These are phyloP conservation scores for Puccinia horiana DNA, from an alignment of 1,284 basidiomycete genomes.

Conservation along the genomic window DNA sequence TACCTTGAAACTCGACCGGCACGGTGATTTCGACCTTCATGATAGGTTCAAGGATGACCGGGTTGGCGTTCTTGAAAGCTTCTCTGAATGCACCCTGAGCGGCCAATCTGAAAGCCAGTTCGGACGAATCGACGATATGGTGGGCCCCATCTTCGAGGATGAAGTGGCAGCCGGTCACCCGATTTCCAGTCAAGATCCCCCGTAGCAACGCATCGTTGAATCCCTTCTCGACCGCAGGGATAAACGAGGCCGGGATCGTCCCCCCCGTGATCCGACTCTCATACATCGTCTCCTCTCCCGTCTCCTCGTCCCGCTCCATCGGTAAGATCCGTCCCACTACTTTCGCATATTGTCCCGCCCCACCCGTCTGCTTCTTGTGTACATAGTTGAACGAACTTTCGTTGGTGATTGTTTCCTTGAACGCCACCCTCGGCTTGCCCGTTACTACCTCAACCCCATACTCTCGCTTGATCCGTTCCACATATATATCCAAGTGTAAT, in stretches of 20 bases:
- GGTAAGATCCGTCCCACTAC: conserved; percentile 91
- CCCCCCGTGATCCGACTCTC: conserved; percentile 88
- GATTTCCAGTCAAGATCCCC: conserved; percentile 84
- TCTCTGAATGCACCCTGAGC: conserved; percentile 92
- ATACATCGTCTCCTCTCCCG: conserved; percentile 66
- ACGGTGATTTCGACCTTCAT: conserved; percentile 98
- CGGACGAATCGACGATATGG: conserved; percentile 96
- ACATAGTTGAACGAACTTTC: conserved; percentile 83
- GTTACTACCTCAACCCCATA: conserved; percentile 93
- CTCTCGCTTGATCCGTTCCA: conserved; percentile 97
- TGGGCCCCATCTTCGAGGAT: conserved; percentile 88
- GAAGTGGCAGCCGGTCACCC: conserved; percentile 81
- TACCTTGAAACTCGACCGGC: conserved; percentile 93
- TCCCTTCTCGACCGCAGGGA: conserved; percentile 95
- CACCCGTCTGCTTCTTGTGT: conserved; percentile 98
- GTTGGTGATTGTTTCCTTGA: conserved; percentile 88
- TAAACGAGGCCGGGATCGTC: conserved; percentile 85
- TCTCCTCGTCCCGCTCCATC: conserved; percentile 64
- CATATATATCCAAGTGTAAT: conserved; percentile 97
- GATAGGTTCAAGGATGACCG: conserved; percentile 90
- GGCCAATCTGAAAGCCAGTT: conserved; percentile 89
- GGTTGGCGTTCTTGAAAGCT: conserved; percentile 73
- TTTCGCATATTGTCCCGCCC: conserved; percentile 93
- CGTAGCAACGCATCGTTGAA: conserved; percentile 94
- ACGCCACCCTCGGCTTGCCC: conserved; percentile 94